phyloP scores from a whole-genome alignment of 2,329 filamentous ascomycete species.

The Cladorrhinum sp. region DNA sequence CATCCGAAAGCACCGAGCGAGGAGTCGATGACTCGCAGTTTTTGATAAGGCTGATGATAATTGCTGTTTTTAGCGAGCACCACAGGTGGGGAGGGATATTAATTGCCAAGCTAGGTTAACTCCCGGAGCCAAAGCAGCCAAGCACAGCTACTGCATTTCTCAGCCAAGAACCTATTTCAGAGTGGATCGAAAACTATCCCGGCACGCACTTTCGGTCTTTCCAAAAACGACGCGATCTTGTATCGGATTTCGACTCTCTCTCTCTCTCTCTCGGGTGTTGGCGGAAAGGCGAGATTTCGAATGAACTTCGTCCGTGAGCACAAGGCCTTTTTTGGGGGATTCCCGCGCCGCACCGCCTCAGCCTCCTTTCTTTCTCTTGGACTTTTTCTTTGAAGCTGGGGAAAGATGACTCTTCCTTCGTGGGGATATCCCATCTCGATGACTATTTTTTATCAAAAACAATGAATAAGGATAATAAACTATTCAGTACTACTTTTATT shows the following conservation, averaged over 20 bases:
- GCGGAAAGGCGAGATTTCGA: background rate
- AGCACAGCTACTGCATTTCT: background rate
- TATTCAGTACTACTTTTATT: too few relatives aligned
- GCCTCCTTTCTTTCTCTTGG: too few relatives aligned
- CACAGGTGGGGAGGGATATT: background rate
- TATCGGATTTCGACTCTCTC: background rate
- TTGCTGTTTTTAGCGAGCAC: too few relatives aligned
- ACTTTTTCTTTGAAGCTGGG: too few relatives aligned
- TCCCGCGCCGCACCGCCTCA: too few relatives aligned
- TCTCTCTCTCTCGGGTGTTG: background rate
- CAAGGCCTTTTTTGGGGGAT: too few relatives aligned
- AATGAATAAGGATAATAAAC: too few relatives aligned
- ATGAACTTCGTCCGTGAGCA: too few relatives aligned
- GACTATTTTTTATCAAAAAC: too few relatives aligned
- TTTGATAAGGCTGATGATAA: background rate
- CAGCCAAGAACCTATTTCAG: too few relatives aligned
- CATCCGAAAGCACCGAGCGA: background rate
- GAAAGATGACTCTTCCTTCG: too few relatives aligned
- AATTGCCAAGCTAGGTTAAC: background rate
- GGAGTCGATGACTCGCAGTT: background rate
- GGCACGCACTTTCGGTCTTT: background rate
- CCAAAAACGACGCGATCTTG: background rate
- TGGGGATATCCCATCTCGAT: too few relatives aligned
- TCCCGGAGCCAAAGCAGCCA: background rate
- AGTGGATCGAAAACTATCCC: background rate